Conservation (phyloP, 2,329 filamentous ascomycete species). For the Xylaria sp. region DNA sequence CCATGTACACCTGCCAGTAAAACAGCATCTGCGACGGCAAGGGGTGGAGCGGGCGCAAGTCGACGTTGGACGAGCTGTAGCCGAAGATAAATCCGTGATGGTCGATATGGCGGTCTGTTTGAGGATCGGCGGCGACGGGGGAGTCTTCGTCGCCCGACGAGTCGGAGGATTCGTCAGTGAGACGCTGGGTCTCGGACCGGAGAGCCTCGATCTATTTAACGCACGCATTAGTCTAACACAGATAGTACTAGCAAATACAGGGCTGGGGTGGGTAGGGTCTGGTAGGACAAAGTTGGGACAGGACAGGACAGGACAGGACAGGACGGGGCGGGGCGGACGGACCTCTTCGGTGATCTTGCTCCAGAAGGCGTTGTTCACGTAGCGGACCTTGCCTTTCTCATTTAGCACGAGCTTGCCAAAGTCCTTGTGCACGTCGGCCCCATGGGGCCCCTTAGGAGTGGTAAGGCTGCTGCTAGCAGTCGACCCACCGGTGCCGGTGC, state of each 20-base stretch:
- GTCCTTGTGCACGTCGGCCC: constrained; percentile 58
- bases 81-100: constrained; percentile 80
- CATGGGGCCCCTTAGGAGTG: constrained; percentile 42
- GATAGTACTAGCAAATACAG: constrained; percentile 1
- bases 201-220: constrained; percentile 51
- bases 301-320: not conserved
- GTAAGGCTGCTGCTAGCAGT: constrained; percentile 36
- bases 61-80: constrained; percentile 76
- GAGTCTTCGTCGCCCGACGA: constrained; percentile 70
- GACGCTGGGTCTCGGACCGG: constrained; percentile 61
- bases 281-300: not conserved
- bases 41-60: constrained; percentile 73
- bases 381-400: constrained; percentile 74
- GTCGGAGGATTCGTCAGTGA: constrained; percentile 67
- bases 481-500: constrained; percentile 46
- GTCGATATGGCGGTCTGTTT: constrained; percentile 54
- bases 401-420: constrained; percentile 78
- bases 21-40: constrained; percentile 71
- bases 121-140: constrained; percentile 54
- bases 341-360: constrained; percentile 80
- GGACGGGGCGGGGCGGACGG: constrained; percentile 38
- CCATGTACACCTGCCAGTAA: constrained; percentile 77
- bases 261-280: no score
- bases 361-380: constrained; percentile 83
- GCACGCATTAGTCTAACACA: constrained; percentile 23